These are phyloP conservation scores for Coemansia sp. DNA, from an alignment of 371 early-diverging fungal genomes.

Conservation along the genomic window DNA sequence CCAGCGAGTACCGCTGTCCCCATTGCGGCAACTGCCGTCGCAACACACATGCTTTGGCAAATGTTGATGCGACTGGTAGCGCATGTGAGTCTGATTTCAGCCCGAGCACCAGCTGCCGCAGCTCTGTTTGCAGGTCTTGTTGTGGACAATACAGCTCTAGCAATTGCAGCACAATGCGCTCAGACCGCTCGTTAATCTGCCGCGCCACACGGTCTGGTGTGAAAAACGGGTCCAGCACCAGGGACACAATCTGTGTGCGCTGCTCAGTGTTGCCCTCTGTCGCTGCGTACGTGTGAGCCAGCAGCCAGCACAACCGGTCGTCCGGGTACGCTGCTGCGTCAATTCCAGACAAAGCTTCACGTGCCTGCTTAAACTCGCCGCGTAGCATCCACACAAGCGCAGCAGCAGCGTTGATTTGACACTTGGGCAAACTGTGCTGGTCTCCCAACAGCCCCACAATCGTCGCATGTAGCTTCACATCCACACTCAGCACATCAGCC, in stretches of 20 bases:
- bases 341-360: background rate
- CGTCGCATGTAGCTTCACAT: slow-evolving; percentile 9
- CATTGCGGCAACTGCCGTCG: slow-evolving; percentile 22
- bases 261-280: slow-evolving; percentile 8
- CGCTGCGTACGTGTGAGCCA: slow-evolving; percentile 25
- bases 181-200: slow-evolving; percentile 8
- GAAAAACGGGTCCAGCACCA: slow-evolving; percentile 14
- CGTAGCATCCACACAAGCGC: slow-evolving; percentile 33
- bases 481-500: slow-evolving; percentile 24
- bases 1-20: slow-evolving; percentile 30
- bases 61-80: background rate
- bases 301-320: slow-evolving; percentile 6
- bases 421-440: background rate
- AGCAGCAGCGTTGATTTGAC: slow-evolving; percentile 5
- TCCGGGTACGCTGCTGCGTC: background rate
- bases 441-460: background rate
- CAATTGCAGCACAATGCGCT: slow-evolving; percentile 8
- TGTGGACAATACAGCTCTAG: slow-evolving; percentile 18
- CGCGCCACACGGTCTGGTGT: slow-evolving; percentile 1
- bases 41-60: background rate
- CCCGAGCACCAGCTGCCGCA: background rate
- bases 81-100: background rate
- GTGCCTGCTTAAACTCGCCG: slow-evolving; percentile 16
- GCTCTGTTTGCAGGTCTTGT: background rate
- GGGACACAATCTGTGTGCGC: slow-evolving; percentile 5